Evolutionary conservation across 257 asterid species (phyloP).

Genomic region (Voacanga thouarsii): DNA sequence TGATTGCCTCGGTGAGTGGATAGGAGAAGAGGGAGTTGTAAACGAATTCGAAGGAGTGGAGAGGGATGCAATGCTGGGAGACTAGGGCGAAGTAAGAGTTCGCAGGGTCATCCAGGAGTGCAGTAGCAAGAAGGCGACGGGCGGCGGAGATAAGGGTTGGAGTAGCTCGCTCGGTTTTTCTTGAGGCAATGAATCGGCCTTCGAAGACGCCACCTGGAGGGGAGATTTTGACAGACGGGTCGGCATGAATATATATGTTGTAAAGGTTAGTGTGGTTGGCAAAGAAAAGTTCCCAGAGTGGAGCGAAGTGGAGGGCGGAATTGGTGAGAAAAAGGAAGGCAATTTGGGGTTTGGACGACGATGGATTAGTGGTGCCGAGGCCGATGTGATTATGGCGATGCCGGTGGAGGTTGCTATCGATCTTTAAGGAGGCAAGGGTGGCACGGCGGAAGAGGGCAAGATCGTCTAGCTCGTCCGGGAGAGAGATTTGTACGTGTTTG

Average conservation of each 20-base stretch:
- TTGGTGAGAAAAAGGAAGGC: slow-evolving; percentile 75
- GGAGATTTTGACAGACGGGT: slow-evolving; percentile 39
- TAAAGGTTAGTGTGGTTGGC: slow-evolving; percentile 21
- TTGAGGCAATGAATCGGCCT: slow-evolving; percentile 47
- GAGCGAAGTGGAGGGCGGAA: slow-evolving; percentile 63
- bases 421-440: slow-evolving; percentile 31
- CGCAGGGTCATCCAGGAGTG: slow-evolving; percentile 54
- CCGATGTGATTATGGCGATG: slow-evolving; percentile 16
- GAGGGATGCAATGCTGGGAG: slow-evolving; percentile 67
- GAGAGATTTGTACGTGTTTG: slow-evolving; percentile 32
- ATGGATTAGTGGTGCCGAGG: slow-evolving; percentile 23
- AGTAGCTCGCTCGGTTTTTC: slow-evolving; percentile 48
- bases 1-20: slow-evolving; percentile 15
- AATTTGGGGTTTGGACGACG: slow-evolving; percentile 39
- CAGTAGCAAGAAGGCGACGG: slow-evolving; percentile 79
- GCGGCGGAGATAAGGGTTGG: slow-evolving; percentile 74
- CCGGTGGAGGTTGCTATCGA: background rate
- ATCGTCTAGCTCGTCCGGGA: slow-evolving; percentile 66
- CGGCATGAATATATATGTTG: slow-evolving; percentile 69
- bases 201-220: slow-evolving; percentile 56
- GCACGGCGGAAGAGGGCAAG: slow-evolving; percentile 63
- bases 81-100: slow-evolving; percentile 62
- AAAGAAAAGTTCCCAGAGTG: slow-evolving; percentile 67
- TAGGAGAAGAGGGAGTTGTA: slow-evolving; percentile 42
- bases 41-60: slow-evolving; percentile 52